Evolutionary conservation across 2,329 filamentous ascomycete genomes (phyloP), one percentile per base, ranked within the genome.

Genomic region (Plenodomus tracheiphilus): DNA sequence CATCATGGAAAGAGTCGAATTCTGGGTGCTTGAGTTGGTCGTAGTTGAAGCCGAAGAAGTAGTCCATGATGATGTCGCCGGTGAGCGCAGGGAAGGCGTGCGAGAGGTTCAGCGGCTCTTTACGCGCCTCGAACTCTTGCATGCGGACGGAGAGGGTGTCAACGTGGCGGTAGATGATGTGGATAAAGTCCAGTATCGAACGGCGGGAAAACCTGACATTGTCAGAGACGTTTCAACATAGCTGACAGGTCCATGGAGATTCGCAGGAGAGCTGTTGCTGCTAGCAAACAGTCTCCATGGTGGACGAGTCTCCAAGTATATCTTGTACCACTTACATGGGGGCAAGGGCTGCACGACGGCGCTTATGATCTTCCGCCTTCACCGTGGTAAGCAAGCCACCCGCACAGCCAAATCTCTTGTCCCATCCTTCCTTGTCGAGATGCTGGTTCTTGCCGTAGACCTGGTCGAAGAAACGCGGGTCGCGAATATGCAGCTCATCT

Each of bases 21-120:
- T 66, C 56, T 0, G 68, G 64, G 21, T 68, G 50, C 49, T 67
- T 65, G 46, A 70, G 59, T 39, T 68, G 66, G 11, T 44, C 53
- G 30, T 69, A 65, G 47, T 70, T 69, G 57, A 71, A 68, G 11
- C 69, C 68, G 39, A 70, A 70, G 52, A 69, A 69, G 49, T 77
- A 78, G 43, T 75, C 68, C 50, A 75, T 76, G 53, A 79, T 75
- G 38, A 78, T 71, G 25, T 79, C 77, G 25, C 75, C 75, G 2
- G 74, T 74, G 39, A 74, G 65, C 17, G 74, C 75, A 18, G 69
- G 72, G 41, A 74, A 75, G 0, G 72, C 63, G 46, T 61, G 47
- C 11, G 54, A 58, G 21, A 71, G 46, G 41, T 68, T 69, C 39
- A 70, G 35, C 2, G 66, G 63, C 49, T 67, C 62, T 41, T 68